Evolutionary conservation across 2,329 filamentous ascomycete species (phyloP), one percentile per base, ranked within the genome.

Genomic region (Corynespora cassiicola): DNA sequence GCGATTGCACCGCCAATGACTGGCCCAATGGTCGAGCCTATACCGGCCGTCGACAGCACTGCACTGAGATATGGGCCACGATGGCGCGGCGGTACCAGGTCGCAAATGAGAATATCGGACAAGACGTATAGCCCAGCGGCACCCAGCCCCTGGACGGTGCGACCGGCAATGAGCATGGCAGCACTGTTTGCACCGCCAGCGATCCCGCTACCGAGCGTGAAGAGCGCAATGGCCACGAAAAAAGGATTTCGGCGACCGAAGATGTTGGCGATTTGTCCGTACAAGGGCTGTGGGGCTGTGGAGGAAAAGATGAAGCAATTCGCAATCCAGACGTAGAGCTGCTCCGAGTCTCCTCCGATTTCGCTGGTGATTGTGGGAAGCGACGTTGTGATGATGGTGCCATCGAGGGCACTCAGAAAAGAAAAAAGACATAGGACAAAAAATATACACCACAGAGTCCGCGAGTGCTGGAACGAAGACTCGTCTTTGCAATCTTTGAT

Each of bases 131-230:
- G 59, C 0, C 75, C 74, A 1, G 68, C 74, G 6, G 56, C 65
- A 0, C 74, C 75, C 5, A 74, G 42, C 0, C 81, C 80, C 42
- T 83, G 78, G 4, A 84, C 58, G 0, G 69, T 69, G 3, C 80
- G 70, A 8, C 76, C 78, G 43, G 66, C 73, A 17, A 85, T 78
- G 2, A 85, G 62, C 59, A 73, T 74, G 0, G 40, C 50, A 2
- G 61, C 62, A n/a, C 45, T 70, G 0, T 43, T 65, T 0, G 80
- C 75, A 0, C 72, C 74, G 2, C 76, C 80, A 15, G 65, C 70
- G 5, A 84, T 61, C 0, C 72, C 75, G 37, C 77, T 79, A 0
- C 79, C 80, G 0, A 82, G 52, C 0, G 65, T 65, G 42, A 81
- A 81, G 1, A 77, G 32, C 3, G 58, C 61, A 1, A 77, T 65